Percentiles rank a stretch among this genome's conserved stretches.
These are phyloP conservation scores for Melastoma candidum DNA, from an alignment of 441 rosid species.

Conservation along the genomic window DNA sequence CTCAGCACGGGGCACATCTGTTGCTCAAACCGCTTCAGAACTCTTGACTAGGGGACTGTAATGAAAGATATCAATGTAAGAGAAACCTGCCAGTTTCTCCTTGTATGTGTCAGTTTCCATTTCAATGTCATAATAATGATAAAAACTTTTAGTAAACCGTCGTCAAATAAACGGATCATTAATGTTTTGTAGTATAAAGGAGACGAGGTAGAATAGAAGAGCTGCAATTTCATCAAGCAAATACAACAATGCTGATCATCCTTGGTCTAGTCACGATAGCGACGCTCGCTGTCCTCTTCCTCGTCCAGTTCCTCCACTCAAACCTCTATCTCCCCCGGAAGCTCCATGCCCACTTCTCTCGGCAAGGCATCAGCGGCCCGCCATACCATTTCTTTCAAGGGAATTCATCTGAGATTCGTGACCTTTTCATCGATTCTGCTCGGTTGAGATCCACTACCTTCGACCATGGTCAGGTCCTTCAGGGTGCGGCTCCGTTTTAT, in stretches of 20 bases:
- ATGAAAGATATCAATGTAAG: no score
- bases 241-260: slow-evolving; percentile 10
- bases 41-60: no score
- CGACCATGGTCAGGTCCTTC: slow-evolving; percentile 26
- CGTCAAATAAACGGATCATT: no score
- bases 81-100: no score
- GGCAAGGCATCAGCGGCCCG: slow-evolving; percentile 38
- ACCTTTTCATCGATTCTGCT: slow-evolving; percentile 28
- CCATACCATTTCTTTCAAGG: slow-evolving; percentile 40
- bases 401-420: slow-evolving; percentile 38
- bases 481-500: slow-evolving; percentile 35
- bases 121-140: no score
- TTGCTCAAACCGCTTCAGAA: slow-evolving; percentile 18
- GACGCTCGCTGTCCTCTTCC: slow-evolving; percentile 1
- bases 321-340: slow-evolving; percentile 36
- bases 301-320: slow-evolving; percentile 18
- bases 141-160: no score
- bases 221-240: no score
- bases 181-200: no score
- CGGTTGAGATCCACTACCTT: slow-evolving; percentile 23
- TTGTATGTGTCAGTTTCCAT: no score
- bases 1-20: slow-evolving; percentile 58
- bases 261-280: slow-evolving; percentile 6
- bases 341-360: slow-evolving; percentile 38
- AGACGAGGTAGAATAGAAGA: no score